Conservation (phyloP, 1,284 basidiomycete species). For the Tilletia caries region DNA sequence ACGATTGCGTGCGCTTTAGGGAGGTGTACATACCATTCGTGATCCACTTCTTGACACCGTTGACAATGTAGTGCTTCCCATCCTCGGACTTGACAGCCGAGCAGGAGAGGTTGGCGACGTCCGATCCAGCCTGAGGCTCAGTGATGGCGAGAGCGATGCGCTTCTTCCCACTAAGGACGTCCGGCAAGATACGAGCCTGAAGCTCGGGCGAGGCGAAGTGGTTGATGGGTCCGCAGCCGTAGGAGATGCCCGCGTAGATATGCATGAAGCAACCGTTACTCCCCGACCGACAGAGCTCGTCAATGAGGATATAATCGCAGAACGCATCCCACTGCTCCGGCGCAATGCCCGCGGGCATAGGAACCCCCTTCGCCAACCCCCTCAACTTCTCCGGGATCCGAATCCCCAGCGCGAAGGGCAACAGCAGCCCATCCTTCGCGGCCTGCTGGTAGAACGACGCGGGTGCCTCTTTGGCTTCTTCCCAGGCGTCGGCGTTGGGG, state of each 20-base stretch:
- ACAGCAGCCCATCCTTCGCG: conserved; percentile 39
- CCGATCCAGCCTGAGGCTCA: conserved; percentile 50
- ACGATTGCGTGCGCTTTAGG: too few species aligned
- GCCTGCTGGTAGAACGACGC: conserved; percentile 30
- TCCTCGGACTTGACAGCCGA: conserved; percentile 47
- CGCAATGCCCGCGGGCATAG: conserved; percentile 32
- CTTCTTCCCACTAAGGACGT: conserved; percentile 36
- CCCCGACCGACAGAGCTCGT: conserved; percentile 33
- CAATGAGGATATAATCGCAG: conserved; percentile 44
- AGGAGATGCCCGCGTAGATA: conserved; percentile 27
- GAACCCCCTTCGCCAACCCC: conserved; percentile 31
- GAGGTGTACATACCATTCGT: conserved; percentile 16
- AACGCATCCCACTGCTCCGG: conserved; percentile 42
- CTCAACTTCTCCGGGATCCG: conserved; percentile 26
- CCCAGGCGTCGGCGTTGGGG: conserved; percentile 27
- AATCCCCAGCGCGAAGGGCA: conserved; percentile 32
- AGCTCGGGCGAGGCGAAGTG: conserved; percentile 39
- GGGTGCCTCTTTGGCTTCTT: conserved; percentile 28
- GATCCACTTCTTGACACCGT: conserved; percentile 52
- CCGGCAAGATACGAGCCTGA: conserved; percentile 35
- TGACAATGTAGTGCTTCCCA: conserved; percentile 54
- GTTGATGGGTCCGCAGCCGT: conserved; percentile 33
- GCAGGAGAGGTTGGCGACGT: conserved; percentile 51
- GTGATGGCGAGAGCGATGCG: conserved; percentile 46
- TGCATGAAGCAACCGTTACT: conserved; percentile 30